phyloP scores from a whole-genome alignment of 352 stramenopile genomes.

The Globisporangium lucens region DNA sequence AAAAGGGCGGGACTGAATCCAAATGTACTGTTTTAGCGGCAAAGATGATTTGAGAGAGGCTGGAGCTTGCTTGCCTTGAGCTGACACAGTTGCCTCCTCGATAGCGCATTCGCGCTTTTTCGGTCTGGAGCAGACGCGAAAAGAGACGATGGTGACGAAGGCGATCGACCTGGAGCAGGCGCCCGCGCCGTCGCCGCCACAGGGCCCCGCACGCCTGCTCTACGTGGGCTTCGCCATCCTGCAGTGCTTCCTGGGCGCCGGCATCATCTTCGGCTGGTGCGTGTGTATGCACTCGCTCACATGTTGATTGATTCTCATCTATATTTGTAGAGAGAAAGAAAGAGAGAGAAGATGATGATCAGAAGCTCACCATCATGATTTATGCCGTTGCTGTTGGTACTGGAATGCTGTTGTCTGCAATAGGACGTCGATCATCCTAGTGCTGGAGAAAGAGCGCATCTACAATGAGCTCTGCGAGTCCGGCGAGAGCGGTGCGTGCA shows the following conservation, averaged over 20 bases:
- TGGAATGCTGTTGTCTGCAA: slow-evolving; percentile 4
- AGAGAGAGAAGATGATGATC: background rate
- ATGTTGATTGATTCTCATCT: background rate
- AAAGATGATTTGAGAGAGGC: background rate
- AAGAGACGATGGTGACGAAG: background rate
- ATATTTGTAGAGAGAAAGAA: background rate
- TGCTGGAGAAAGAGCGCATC: slow-evolving; percentile 55
- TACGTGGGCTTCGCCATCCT: slow-evolving; percentile 56
- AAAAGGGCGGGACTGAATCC: background rate
- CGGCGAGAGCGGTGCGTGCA: slow-evolving; percentile 34
- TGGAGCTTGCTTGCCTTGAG: background rate
- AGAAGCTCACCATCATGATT: background rate
- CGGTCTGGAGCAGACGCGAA: background rate
- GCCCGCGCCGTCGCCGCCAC: background rate
- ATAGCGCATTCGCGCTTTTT: slow-evolving; percentile 2
- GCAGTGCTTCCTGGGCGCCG: slow-evolving; percentile 58
- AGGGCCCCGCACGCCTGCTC: slow-evolving; percentile 25
- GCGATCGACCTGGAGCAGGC: background rate
- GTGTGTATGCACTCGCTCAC: background rate
- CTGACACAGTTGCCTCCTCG: background rate
- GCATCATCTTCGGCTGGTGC: slow-evolving; percentile 64
- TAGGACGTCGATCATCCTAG: slow-evolving; percentile 56
- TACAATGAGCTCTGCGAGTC: slow-evolving; percentile 51
- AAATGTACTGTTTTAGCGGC: background rate
- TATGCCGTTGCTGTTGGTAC: slow-evolving; percentile 8